Percentiles rank a stretch among this genome's conserved stretches.
These are phyloP conservation scores for Acacia concinna DNA, from an alignment of 331 rosid genomes.

Conservation along the genomic window DNA sequence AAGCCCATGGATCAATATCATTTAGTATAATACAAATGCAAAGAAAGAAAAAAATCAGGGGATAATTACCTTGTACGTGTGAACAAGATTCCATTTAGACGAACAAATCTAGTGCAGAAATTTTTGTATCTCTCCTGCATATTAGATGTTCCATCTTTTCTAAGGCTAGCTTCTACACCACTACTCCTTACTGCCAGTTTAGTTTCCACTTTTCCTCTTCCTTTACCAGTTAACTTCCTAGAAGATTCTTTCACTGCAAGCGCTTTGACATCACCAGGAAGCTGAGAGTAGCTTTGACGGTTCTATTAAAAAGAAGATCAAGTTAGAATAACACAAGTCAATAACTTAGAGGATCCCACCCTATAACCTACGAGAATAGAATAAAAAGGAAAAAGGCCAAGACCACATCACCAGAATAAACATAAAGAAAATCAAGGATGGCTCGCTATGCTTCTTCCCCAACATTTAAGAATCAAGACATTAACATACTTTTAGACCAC, in stretches of 20 bases:
- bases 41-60: neutral
- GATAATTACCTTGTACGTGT: constrained; percentile 79
- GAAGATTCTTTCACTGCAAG: constrained; percentile 57
- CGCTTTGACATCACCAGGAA: constrained; percentile 58
- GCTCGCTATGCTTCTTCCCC: constrained; percentile 9
- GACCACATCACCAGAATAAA: constrained; percentile 10
- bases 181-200: constrained; percentile 51
- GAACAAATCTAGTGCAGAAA: constrained; percentile 76
- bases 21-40: neutral
- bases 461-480: neutral
- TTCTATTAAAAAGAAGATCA: constrained; percentile 48
- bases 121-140: constrained; percentile 53
- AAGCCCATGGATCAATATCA: constrained; percentile 12
- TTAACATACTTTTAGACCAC: neutral
- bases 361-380: neutral
- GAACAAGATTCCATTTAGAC: constrained; percentile 92
- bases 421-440: neutral
- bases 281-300: constrained; percentile 82
- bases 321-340: neutral
- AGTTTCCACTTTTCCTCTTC: constrained; percentile 64
- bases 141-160: constrained; percentile 49
- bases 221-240: constrained; percentile 54
- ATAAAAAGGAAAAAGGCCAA: neutral
- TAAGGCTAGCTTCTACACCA: constrained; percentile 39
- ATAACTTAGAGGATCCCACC: constrained; percentile 17